Evolutionary conservation across 148 eudicot species (phyloP).

Genomic region (Fagopyrum homotropicum): DNA sequence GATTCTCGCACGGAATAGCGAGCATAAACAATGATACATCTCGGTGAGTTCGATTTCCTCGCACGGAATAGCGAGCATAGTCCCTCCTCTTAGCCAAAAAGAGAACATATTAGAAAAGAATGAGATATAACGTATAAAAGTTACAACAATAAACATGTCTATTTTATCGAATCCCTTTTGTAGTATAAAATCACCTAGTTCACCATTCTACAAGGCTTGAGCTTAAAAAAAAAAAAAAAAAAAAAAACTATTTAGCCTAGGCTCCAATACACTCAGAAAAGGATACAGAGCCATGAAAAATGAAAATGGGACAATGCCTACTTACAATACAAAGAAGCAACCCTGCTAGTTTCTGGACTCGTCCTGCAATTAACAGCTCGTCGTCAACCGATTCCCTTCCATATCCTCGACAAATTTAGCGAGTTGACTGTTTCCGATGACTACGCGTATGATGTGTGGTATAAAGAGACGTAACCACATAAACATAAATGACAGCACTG

Average conservation of each 20-base stretch:
- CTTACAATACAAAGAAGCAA: constrained; percentile 7
- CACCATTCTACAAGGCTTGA: neutral
- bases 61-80: too few relatives aligned
- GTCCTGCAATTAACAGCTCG: neutral
- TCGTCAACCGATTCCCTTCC: neutral
- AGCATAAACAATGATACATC: too few relatives aligned
- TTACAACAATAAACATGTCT: neutral
- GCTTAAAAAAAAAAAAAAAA: neutral
- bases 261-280: constrained; percentile 10
- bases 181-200: neutral
- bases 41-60: too few relatives aligned
- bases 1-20: too few relatives aligned
- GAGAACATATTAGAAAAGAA: neutral
- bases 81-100: too few relatives aligned
- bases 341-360: constrained; percentile 1
- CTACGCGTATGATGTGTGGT: neutral
- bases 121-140: neutral
- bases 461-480: neutral
- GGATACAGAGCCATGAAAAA: neutral
- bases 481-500: neutral
- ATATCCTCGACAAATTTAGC: neutral
- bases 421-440: neutral
- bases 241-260: neutral
- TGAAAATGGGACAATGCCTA: constrained; percentile 5
- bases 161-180: too few relatives aligned